phyloP scores from a whole-genome alignment of 1,284 basidiomycete genomes.

The Ustilago nuda region DNA sequence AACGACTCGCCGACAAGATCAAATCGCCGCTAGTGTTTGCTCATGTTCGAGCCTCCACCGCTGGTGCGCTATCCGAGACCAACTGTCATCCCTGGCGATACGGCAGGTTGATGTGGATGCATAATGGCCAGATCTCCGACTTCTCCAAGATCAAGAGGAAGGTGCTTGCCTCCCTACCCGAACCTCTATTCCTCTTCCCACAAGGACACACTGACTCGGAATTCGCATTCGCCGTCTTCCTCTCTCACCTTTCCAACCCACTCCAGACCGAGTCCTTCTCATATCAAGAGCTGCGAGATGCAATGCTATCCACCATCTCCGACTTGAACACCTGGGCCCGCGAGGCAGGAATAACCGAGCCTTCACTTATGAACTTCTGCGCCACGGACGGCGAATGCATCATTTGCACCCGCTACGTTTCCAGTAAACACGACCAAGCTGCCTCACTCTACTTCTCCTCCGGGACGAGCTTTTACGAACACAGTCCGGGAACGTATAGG shows the following conservation, averaged over 20 bases:
- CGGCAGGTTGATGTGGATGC: constrained; percentile 67
- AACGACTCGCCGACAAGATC: constrained; percentile 66
- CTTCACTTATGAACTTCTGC: constrained; percentile 94
- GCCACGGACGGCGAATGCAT: constrained; percentile 93
- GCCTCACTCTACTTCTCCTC: constrained; percentile 96
- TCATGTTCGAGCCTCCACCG: constrained; percentile 62
- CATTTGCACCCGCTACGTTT: constrained; percentile 93
- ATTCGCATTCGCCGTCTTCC: constrained; percentile 63
- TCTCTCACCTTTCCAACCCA: constrained; percentile 57
- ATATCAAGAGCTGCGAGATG: constrained; percentile 52
- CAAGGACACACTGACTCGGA: constrained; percentile 66
- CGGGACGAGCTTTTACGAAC: constrained; percentile 89
- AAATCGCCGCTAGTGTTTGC: constrained; percentile 65
- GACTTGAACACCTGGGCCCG: constrained; percentile 61
- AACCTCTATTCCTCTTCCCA: constrained; percentile 61
- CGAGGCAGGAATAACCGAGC: constrained; percentile 70
- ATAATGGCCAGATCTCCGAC: constrained; percentile 64
- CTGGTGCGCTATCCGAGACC: constrained; percentile 63
- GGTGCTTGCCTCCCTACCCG: constrained; percentile 53
- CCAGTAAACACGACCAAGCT: constrained; percentile 88
- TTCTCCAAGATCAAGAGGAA: constrained; percentile 61
- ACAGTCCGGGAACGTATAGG: constrained; percentile 69
- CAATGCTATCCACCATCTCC: constrained; percentile 61
- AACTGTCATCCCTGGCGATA: constrained; percentile 68
- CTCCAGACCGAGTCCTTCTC: constrained; percentile 35